Evolutionary conservation across 768 basidiomycete species (phyloP).

Genomic region (Gloeostereum incarnatum): DNA sequence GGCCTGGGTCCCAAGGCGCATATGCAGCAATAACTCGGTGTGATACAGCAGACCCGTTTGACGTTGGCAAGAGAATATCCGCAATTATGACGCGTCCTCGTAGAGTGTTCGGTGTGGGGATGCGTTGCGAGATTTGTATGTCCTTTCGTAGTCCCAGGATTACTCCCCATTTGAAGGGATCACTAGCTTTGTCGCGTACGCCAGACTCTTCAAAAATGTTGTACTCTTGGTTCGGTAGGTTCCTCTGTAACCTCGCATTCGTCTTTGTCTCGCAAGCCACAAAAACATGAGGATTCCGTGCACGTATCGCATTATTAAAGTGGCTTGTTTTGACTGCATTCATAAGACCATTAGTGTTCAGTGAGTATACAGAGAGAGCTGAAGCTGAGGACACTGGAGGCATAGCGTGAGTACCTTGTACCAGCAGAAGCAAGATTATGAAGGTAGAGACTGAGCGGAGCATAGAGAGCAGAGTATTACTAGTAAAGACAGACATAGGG

Average conservation of each 20-base stretch:
- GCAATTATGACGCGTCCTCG: slow-evolving; percentile 12
- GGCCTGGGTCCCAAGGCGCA: slow-evolving; percentile 20
- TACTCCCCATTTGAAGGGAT: slow-evolving; percentile 9
- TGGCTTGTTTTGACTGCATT: not conserved
- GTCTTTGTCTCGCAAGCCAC: slow-evolving; percentile 3
- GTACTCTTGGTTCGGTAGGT: not conserved
- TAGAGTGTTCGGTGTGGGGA: slow-evolving; percentile 5
- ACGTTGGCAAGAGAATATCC: slow-evolving; percentile 12
- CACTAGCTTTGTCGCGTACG: not conserved
- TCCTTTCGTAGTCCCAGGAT: slow-evolving; percentile 6
- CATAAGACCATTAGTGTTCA: slow-evolving; percentile 2
- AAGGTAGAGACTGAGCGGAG: too few relatives aligned
- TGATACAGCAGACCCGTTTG: slow-evolving; percentile 5
- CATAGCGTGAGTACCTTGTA: too few relatives aligned
- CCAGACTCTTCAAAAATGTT: slow-evolving; percentile 1
- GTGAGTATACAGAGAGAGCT: slow-evolving; percentile 1
- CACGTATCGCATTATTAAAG: not conserved
- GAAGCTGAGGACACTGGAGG: not conserved
- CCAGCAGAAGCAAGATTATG: too few relatives aligned
- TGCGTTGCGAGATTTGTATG: slow-evolving; percentile 4
- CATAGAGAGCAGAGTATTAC: too few relatives aligned
- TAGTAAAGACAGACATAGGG: too few relatives aligned
- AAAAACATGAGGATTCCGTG: not conserved
- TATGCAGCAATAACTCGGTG: slow-evolving; percentile 17
- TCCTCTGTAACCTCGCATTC: not conserved